phyloP scores from a whole-genome alignment of 2,329 filamentous ascomycete species.

The Lachnellula arida region DNA sequence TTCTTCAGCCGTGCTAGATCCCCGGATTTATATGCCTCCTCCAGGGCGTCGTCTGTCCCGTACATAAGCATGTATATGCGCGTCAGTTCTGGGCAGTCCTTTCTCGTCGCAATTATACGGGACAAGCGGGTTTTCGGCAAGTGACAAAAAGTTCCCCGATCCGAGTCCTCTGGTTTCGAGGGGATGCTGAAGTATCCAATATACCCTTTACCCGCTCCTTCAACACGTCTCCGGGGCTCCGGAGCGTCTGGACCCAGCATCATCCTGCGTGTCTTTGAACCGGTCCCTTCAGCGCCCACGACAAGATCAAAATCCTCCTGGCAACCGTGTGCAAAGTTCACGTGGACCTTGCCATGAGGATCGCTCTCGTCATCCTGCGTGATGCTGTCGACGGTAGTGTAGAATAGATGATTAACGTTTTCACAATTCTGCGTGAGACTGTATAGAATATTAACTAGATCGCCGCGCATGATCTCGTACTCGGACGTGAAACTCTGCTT shows the following conservation, averaged over 20 bases:
- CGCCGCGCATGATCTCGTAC: constrained; percentile 41
- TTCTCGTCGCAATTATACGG: constrained; percentile 37
- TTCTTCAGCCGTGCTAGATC: constrained; percentile 34
- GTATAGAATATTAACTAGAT: constrained; percentile 37
- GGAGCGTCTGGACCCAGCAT: constrained; percentile 29
- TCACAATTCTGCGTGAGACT: constrained; percentile 29
- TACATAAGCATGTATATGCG: background rate
- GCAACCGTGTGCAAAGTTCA: constrained; percentile 3
- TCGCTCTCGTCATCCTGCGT: constrained; percentile 12
- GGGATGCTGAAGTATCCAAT: constrained; percentile 36
- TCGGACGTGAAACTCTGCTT: constrained; percentile 36
- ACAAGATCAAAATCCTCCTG: constrained; percentile 33
- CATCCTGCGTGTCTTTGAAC: constrained; percentile 42
- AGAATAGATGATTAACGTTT: constrained; percentile 30
- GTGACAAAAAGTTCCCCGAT: constrained; percentile 26
- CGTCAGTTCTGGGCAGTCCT: background rate
- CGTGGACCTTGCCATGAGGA: constrained; percentile 5
- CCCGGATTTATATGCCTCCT: constrained; percentile 26
- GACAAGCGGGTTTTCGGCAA: constrained; percentile 33
- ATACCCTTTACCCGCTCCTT: constrained; percentile 22
- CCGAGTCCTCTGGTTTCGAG: constrained; percentile 31
- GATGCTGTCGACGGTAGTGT: constrained; percentile 22
- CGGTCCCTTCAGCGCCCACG: constrained; percentile 37
- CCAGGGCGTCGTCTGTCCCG: background rate
- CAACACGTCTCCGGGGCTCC: constrained; percentile 13